Percentiles rank a stretch among this genome's conserved stretches.
These are phyloP conservation scores for Backusella psychrophila DNA, from an alignment of 192 early-diverging fungal species.

Conservation along the genomic window DNA sequence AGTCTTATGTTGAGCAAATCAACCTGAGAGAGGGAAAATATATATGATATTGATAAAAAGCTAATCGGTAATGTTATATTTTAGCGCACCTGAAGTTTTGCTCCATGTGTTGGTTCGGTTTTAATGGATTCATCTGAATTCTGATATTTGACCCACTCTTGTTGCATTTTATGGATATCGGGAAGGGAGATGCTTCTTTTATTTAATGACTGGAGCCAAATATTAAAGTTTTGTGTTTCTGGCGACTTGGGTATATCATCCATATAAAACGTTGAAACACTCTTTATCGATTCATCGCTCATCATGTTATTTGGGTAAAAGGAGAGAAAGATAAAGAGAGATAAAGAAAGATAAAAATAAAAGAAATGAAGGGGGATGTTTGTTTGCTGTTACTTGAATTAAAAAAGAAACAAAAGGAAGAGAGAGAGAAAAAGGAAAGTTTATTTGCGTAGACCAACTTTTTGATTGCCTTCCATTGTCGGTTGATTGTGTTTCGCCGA, in stretches of 20 bases:
- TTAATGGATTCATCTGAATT: neutral
- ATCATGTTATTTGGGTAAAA: neutral
- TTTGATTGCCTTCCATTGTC: neutral
- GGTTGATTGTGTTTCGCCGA: slow-evolving; percentile 1
- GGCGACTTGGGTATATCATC: neutral
- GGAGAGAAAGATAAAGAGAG: neutral
- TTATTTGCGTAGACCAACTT: neutral
- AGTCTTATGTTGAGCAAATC: slow-evolving; percentile 23
- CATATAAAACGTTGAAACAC: neutral
- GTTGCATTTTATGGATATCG: slow-evolving; percentile 17
- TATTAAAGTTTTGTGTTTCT: neutral
- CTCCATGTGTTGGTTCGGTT: slow-evolving; percentile 1
- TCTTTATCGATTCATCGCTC: neutral
- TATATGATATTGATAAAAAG: neutral
- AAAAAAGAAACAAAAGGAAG: neutral
- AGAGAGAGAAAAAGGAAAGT: slow-evolving; percentile 1
- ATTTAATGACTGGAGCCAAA: neutral
- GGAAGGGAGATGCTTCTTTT: slow-evolving; percentile 22
- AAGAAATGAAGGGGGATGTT: neutral
- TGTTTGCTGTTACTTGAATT: neutral
- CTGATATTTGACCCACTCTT: slow-evolving; percentile 17
- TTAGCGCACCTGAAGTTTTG: neutral
- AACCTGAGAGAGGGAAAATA: slow-evolving; percentile 8
- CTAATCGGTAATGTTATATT: neutral
- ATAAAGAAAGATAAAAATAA: neutral